Evolutionary conservation across 2,329 filamentous ascomycete species (phyloP).

Genomic region (Orbilia brochopaga): DNA sequence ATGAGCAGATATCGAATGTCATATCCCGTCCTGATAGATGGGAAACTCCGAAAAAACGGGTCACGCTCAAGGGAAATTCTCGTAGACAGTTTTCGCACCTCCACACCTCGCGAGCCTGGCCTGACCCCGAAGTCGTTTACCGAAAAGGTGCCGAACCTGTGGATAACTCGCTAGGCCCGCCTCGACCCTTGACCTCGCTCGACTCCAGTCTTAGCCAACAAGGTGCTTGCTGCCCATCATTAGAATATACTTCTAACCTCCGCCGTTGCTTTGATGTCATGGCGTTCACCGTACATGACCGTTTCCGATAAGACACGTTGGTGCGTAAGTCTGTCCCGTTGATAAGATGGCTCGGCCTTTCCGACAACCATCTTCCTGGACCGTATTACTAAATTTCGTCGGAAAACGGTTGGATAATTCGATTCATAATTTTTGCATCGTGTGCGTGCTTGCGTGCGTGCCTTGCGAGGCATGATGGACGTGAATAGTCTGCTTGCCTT

Average conservation of each 20-base stretch:
- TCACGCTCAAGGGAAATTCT: slow-evolving; percentile 36
- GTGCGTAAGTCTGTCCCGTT: background rate
- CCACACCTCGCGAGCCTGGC: slow-evolving; percentile 19
- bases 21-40: background rate
- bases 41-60: slow-evolving; percentile 7
- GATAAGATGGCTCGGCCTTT: background rate
- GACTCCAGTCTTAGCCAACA: slow-evolving; percentile 22
- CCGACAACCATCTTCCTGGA: background rate
- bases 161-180: slow-evolving; percentile 29
- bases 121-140: slow-evolving; percentile 44
- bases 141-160: slow-evolving; percentile 40
- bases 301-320: background rate
- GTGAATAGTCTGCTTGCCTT: too few relatives aligned
- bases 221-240: background rate
- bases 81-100: slow-evolving; percentile 36
- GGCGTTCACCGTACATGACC: background rate
- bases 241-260: background rate
- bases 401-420: background rate
- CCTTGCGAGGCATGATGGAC: too few relatives aligned
- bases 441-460: background rate
- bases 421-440: background rate
- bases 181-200: background rate
- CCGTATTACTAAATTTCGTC: background rate
- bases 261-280: background rate
- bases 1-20: slow-evolving; percentile 2